phyloP scores from a whole-genome alignment of 768 basidiomycete genomes.

The Auricularia heimuer region DNA sequence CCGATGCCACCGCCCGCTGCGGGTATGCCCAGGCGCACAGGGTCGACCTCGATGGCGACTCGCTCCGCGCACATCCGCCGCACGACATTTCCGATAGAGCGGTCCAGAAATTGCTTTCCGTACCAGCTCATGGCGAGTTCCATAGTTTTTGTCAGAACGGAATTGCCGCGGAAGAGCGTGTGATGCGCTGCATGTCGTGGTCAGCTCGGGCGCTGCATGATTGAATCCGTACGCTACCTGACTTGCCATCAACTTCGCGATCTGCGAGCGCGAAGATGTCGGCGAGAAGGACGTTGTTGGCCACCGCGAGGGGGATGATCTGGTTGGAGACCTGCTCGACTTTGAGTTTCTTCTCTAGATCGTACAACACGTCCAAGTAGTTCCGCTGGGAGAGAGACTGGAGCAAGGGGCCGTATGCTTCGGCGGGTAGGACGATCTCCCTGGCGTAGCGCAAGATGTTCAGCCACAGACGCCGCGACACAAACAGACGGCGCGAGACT shows the following conservation, averaged over 20 bases:
- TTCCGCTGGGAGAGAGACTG: constrained; percentile 46
- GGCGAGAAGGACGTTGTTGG: constrained; percentile 52
- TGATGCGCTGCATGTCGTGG: constrained; percentile 45
- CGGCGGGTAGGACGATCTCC: constrained; percentile 67
- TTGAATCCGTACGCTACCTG: constrained; percentile 38
- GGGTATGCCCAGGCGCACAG: constrained; percentile 32
- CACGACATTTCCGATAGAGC: constrained; percentile 62
- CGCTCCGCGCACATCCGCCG: constrained; percentile 63
- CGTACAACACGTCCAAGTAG: constrained; percentile 64
- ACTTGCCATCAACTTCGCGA: constrained; percentile 60
- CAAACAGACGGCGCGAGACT: constrained; percentile 26
- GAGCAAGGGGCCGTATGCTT: constrained; percentile 51
- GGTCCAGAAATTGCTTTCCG: constrained; percentile 70
- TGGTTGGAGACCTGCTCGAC: constrained; percentile 53
- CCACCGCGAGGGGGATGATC: constrained; percentile 59
- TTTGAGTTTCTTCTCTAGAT: constrained; percentile 57
- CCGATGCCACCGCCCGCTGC: constrained; percentile 33
- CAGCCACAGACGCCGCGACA: constrained; percentile 4
- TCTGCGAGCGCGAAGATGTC: constrained; percentile 62
- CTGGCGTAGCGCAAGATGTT: constrained; percentile 27
- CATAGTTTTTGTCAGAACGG: constrained; percentile 47
- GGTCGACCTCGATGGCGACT: constrained; percentile 76
- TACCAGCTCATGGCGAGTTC: constrained; percentile 76
- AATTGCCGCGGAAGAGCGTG: constrained; percentile 61
- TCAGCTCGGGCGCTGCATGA: not conserved